Percentiles rank a stretch among this genome's conserved stretches.
These are phyloP conservation scores for Colletotrichum sp. DNA, from an alignment of 2,329 filamentous ascomycete genomes.

Conservation along the genomic window DNA sequence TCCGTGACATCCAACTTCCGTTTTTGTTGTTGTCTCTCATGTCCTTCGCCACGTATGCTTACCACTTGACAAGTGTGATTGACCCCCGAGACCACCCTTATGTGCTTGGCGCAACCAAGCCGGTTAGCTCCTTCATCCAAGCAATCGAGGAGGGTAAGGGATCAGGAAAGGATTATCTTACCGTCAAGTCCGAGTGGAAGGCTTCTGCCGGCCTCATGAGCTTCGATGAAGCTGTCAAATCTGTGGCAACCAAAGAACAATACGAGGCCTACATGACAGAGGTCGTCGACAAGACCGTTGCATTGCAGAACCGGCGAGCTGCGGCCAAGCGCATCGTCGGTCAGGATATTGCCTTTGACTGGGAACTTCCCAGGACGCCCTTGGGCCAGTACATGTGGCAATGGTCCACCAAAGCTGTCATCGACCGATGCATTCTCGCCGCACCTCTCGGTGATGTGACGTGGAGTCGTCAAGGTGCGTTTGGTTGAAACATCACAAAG, in stretches of 20 bases:
- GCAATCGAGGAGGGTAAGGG: slow-evolving; percentile 25
- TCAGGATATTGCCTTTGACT: slow-evolving; percentile 34
- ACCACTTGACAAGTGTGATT: not conserved
- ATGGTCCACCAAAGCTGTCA: slow-evolving; percentile 32
- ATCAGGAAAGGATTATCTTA: slow-evolving; percentile 27
- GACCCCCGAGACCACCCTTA: slow-evolving; percentile 43
- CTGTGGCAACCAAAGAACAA: slow-evolving; percentile 26
- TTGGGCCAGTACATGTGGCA: slow-evolving; percentile 40
- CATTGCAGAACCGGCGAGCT: not conserved
- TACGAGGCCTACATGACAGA: slow-evolving; percentile 27
- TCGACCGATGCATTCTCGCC: slow-evolving; percentile 36
- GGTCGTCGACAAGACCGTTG: slow-evolving; percentile 24
- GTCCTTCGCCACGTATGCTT: not conserved
- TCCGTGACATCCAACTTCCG: accelerated
- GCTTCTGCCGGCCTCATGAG: slow-evolving; percentile 31
- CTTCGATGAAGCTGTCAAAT: slow-evolving; percentile 38
- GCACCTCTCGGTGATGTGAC: slow-evolving; percentile 41
- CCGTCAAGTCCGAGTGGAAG: slow-evolving; percentile 35
- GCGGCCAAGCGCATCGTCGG: not conserved
- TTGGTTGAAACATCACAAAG: not conserved
- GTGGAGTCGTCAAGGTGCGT: slow-evolving; percentile 31
- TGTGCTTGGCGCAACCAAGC: slow-evolving; percentile 39
- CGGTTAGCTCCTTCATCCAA: slow-evolving; percentile 30
- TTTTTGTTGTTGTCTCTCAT: not conserved
- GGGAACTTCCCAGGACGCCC: slow-evolving; percentile 37